Conservation (phyloP, 2,329 filamentous ascomycete species). For the Aspergillus fumigatus region DNA sequence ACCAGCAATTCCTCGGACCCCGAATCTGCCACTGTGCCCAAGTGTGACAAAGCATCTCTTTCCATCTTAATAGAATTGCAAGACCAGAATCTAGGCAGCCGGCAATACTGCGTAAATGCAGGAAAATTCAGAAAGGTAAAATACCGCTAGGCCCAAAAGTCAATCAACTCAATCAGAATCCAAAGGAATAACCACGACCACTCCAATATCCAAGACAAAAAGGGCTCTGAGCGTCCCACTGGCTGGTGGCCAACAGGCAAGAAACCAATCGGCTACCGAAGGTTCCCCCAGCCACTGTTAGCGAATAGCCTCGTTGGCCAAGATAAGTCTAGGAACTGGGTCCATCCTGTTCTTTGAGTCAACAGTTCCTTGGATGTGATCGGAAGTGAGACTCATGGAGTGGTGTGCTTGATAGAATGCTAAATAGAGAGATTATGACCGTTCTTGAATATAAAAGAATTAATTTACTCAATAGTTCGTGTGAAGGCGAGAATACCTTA, state of each 20-base stretch:
- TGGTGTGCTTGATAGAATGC: neutral
- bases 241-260: neutral
- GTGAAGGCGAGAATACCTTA: neutral
- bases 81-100: neutral
- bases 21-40: neutral
- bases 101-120: neutral
- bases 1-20: neutral
- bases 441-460: neutral
- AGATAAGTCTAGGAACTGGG: neutral
- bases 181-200: neutral
- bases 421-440: neutral
- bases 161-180: neutral
- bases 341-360: neutral
- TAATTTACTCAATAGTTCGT: neutral
- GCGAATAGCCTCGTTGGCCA: neutral
- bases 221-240: neutral
- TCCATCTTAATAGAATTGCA: neutral
- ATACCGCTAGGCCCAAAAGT: neutral
- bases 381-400: neutral
- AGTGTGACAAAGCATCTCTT: neutral
- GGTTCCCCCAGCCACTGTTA: neutral
- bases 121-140: neutral
- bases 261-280: neutral
- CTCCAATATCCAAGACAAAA: neutral
- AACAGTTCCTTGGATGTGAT: neutral